A percentile compares a stretch with the other conserved stretches of the same genome.
Evolutionary conservation across 2,329 filamentous ascomycete species (phyloP).

Genomic region (Ophiobolus disseminans): DNA sequence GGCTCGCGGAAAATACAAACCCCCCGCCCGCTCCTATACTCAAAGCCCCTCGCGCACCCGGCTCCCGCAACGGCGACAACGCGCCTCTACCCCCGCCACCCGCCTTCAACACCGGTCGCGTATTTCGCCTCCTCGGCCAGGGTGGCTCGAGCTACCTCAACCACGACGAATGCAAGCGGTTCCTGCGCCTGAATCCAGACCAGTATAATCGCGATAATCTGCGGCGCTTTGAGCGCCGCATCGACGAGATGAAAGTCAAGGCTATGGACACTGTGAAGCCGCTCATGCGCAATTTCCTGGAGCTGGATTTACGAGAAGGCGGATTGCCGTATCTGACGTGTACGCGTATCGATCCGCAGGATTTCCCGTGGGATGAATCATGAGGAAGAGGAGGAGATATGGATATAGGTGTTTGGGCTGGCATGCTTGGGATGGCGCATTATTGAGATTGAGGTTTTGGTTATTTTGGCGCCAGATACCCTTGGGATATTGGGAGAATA

Average conservation of each 20-base stretch:
- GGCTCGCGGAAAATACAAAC: conserved; percentile 89
- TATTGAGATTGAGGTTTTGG: conserved; percentile 3
- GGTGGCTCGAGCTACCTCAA: conserved; percentile 70
- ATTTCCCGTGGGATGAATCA: conserved; percentile 67
- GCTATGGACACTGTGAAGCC: conserved; percentile 84
- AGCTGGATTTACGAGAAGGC: conserved; percentile 72
- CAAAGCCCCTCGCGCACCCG: conserved; percentile 52
- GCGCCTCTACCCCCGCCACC: conserved; percentile 47
- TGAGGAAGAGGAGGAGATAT: neutral
- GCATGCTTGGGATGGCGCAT: conserved; percentile 12
- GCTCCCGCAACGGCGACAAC: conserved; percentile 22
- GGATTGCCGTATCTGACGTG: conserved; percentile 69
- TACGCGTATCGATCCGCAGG: conserved; percentile 66
- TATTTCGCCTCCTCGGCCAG: conserved; percentile 79
- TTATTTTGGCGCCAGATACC: conserved; percentile 24
- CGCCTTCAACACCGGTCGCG: conserved; percentile 70
- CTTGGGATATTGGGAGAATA: conserved; percentile 11
- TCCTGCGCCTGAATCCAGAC: conserved; percentile 82
- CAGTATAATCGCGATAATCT: conserved; percentile 88
- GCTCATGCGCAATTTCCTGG: conserved; percentile 83
- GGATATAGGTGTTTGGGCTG: neutral
- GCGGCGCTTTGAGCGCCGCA: conserved; percentile 80
- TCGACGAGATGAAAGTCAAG: conserved; percentile 87
- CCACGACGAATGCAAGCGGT: conserved; percentile 89
- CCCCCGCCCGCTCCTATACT: conserved; percentile 66